These are phyloP conservation scores for Orbilia javanica DNA, from an alignment of 2,329 filamentous ascomycete species.

Conservation along the genomic window DNA sequence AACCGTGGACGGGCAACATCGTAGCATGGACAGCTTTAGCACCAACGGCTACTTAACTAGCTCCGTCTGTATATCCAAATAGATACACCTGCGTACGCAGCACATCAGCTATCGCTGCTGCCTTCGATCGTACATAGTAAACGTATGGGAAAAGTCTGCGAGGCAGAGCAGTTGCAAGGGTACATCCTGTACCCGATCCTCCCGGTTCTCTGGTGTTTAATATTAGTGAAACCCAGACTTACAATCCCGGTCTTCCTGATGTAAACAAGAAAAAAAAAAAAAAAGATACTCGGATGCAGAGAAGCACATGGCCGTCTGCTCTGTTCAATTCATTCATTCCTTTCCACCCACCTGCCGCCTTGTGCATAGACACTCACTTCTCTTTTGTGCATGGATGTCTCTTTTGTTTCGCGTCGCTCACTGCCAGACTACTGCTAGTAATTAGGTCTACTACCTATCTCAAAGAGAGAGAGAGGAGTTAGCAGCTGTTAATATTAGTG, in stretches of 20 bases:
- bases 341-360: slow-evolving; percentile 39
- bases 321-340: slow-evolving; percentile 33
- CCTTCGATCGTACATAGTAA: slow-evolving; percentile 36
- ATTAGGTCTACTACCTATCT: slow-evolving; percentile 13
- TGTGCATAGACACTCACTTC: slow-evolving; percentile 48
- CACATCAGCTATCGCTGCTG: slow-evolving; percentile 24
- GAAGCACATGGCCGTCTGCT: slow-evolving; percentile 29
- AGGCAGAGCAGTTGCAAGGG: slow-evolving; percentile 34
- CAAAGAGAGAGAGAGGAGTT: slow-evolving; percentile 21
- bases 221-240: slow-evolving; percentile 56
- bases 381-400: slow-evolving; percentile 42
- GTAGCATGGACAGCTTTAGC: slow-evolving; percentile 13
- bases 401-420: slow-evolving; percentile 51
- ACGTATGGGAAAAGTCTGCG: slow-evolving; percentile 31
- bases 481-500: slow-evolving; percentile 50
- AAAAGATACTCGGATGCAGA: slow-evolving; percentile 28
- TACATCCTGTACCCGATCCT: slow-evolving; percentile 36
- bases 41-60: background rate
- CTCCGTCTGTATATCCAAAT: background rate
- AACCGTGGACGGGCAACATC: too few species aligned
- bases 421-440: slow-evolving; percentile 19
- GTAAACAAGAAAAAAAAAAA: slow-evolving; percentile 58
- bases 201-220: slow-evolving; percentile 47
- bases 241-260: slow-evolving; percentile 27
- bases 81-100: background rate